These are phyloP conservation scores for Ramularia endophylla DNA, from an alignment of 2,329 filamentous ascomycete genomes.

Conservation along the genomic window DNA sequence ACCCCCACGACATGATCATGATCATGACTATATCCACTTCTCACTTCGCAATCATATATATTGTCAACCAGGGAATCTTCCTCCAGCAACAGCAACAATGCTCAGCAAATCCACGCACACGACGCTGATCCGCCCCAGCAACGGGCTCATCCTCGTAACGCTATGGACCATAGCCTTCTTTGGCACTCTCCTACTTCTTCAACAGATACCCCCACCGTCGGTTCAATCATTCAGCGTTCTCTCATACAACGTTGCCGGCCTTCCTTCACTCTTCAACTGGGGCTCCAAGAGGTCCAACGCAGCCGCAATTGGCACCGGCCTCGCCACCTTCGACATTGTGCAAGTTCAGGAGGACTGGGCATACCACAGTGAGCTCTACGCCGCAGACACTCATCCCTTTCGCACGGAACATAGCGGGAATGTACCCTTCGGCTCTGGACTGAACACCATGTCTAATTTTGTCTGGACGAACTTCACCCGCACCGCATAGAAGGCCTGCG, in stretches of 20 bases:
- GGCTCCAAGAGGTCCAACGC: slow-evolving; percentile 58
- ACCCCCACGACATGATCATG: no score
- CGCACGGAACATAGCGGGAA: slow-evolving; percentile 60
- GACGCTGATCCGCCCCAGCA: no score
- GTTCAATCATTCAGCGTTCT: slow-evolving; percentile 49
- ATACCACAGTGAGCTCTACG: slow-evolving; percentile 60
- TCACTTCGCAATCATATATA: no score
- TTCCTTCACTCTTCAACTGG: slow-evolving; percentile 51
- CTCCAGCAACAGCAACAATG: no score
- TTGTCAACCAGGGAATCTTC: no score
- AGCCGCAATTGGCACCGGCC: slow-evolving; percentile 50
- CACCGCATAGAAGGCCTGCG: slow-evolving; percentile 56
- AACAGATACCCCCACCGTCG: no score
- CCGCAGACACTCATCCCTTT: slow-evolving; percentile 53
- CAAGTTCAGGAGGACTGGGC: slow-evolving; percentile 65
- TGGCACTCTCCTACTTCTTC: background rate
- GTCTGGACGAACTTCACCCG: slow-evolving; percentile 52
- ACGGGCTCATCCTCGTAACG: no score
- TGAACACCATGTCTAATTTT: slow-evolving; percentile 59
- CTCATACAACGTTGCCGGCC: slow-evolving; percentile 56
- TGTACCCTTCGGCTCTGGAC: slow-evolving; percentile 56
- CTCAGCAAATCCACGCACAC: no score
- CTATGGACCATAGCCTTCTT: no score
- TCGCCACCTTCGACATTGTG: slow-evolving; percentile 56
- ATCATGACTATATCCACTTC: no score